Percentiles rank a stretch among this genome's conserved stretches.
phyloP scores from a whole-genome alignment of 371 early-diverging fungal genomes.

The Syncephalastrum racemosum region DNA sequence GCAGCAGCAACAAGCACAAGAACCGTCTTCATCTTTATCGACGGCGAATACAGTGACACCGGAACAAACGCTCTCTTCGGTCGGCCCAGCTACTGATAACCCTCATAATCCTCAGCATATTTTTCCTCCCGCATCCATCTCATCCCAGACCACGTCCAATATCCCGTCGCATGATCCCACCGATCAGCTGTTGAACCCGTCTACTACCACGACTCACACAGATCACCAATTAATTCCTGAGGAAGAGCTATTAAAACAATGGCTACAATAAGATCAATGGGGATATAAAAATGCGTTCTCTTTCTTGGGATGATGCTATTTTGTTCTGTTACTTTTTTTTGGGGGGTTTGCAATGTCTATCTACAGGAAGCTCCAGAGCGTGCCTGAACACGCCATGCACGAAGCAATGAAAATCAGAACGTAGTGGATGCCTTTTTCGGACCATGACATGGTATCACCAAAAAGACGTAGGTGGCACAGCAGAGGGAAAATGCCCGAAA shows the following conservation, averaged over 20 bases:
- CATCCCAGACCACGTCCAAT: too few relatives aligned
- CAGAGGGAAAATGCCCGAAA: slow-evolving; percentile 11
- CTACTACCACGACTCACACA: background rate
- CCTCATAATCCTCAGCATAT: too few relatives aligned
- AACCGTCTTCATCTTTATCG: background rate
- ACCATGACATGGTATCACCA: slow-evolving; percentile 16
- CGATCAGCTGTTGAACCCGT: background rate
- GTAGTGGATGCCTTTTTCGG: slow-evolving; percentile 15
- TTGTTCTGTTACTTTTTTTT: background rate
- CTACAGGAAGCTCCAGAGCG: slow-evolving; percentile 37
- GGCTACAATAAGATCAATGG: slow-evolving; percentile 19
- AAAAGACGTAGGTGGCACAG: slow-evolving; percentile 50
- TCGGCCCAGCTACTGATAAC: too few relatives aligned
- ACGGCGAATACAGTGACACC: too few relatives aligned
- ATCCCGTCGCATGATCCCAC: background rate
- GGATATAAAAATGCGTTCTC: slow-evolving; percentile 16
- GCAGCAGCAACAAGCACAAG: background rate
- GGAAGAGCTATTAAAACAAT: background rate
- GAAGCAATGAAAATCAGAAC: slow-evolving; percentile 23
- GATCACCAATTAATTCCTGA: slow-evolving; percentile 1
- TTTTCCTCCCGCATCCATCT: too few relatives aligned
- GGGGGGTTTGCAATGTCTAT: background rate
- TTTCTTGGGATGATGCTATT: slow-evolving; percentile 2
- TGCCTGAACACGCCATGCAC: slow-evolving; percentile 32
- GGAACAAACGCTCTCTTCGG: too few relatives aligned